Evolutionary conservation across 2,329 filamentous ascomycete species (phyloP).

Genomic region (Westerdykella ornata): DNA sequence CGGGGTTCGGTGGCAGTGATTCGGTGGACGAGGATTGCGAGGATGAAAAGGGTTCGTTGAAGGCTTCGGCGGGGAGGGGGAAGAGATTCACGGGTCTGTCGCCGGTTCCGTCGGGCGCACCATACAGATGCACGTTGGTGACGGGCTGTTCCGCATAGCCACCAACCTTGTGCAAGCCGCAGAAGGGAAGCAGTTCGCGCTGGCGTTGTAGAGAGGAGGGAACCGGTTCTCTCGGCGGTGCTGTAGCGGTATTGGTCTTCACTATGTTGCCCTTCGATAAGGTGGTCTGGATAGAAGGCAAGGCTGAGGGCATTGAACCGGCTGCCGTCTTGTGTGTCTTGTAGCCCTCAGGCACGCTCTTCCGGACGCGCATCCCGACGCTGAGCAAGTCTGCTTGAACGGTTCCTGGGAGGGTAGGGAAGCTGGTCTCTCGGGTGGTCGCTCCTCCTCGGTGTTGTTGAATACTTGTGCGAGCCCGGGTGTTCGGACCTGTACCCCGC

Average conservation of each 20-base stretch:
- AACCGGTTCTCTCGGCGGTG: constrained; percentile 17
- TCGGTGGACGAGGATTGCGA: constrained; percentile 28
- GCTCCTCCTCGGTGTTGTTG: constrained; percentile 11
- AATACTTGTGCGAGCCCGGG: constrained; percentile 10
- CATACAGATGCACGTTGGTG: constrained; percentile 27
- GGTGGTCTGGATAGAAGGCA: constrained; percentile 24
- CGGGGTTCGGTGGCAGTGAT: constrained; percentile 16
- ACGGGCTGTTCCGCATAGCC: constrained; percentile 57
- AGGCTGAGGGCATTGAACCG: not conserved
- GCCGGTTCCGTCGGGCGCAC: constrained; percentile 35
- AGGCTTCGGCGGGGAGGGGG: constrained; percentile 29
- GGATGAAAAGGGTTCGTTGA: constrained; percentile 27
- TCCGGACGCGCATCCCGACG: constrained; percentile 91
- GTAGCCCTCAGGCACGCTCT: constrained; percentile 89
- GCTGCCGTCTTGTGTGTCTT: constrained; percentile 57
- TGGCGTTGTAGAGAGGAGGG: constrained; percentile 25
- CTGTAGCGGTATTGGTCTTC: constrained; percentile 9
- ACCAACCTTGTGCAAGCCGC: constrained; percentile 69
- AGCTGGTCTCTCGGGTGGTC: constrained; percentile 12
- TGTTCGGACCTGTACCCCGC: constrained; percentile 25
- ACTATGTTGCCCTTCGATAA: constrained; percentile 14
- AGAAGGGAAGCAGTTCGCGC: constrained; percentile 70
- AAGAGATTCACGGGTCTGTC: constrained; percentile 20
- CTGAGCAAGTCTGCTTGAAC: constrained; percentile 79
- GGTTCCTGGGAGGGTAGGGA: constrained; percentile 53